A percentile compares a stretch with the other conserved stretches of the same genome.
Evolutionary conservation across 208 protist species (phyloP).

Genomic region (Leishmania tarentolae): DNA sequence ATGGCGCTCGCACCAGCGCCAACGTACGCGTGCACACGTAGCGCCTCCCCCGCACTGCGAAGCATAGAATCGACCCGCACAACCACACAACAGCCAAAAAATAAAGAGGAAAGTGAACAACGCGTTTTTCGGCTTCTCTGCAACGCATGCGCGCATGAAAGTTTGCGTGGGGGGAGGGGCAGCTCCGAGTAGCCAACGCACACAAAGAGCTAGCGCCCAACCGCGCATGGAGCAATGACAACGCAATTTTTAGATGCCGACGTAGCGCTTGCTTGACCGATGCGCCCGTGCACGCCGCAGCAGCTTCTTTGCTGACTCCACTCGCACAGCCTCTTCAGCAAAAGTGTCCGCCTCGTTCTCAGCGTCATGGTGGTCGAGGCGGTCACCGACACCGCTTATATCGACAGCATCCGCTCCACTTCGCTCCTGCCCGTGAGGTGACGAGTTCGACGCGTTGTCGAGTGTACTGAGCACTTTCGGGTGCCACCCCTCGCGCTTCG

Average conservation of each 20-base stretch:
- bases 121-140: background rate
- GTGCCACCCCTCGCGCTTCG: conserved; percentile 5
- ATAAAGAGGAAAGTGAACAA: conserved; percentile 1
- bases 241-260: background rate
- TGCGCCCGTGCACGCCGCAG: conserved; percentile 22
- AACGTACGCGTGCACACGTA: background rate
- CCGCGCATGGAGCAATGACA: background rate
- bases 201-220: background rate
- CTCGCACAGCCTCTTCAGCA: conserved; percentile 11
- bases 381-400: background rate
- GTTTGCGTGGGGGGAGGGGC: background rate
- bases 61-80: background rate
- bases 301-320: conserved; percentile 26
- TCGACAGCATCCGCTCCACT: background rate
- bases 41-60: background rate
- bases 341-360: background rate
- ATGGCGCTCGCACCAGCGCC: background rate
- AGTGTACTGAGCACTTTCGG: conserved; percentile 1
- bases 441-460: background rate
- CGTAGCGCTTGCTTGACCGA: background rate
- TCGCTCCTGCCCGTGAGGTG: background rate
- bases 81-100: background rate
- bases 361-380: background rate
- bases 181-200: background rate
- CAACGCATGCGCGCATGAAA: background rate